Evolutionary conservation across 352 stramenopile species (phyloP).

Genomic region (Stramenopiles sp.): DNA sequence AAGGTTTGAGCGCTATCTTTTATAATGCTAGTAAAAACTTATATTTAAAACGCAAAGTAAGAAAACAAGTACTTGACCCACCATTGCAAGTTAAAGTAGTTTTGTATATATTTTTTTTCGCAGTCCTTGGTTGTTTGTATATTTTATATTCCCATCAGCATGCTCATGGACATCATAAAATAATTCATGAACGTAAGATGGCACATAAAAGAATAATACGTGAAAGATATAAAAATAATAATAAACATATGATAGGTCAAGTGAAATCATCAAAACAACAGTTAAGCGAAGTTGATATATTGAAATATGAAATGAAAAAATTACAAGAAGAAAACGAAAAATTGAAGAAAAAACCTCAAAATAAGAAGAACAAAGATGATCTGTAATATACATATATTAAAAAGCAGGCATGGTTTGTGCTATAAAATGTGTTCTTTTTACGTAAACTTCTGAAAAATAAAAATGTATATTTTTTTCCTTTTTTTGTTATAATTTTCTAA

Average conservation of each 20-base stretch:
- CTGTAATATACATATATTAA: no score
- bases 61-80: background rate
- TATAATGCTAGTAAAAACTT: background rate
- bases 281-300: background rate
- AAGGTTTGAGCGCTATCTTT: background rate
- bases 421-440: no score
- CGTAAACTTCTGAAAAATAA: no score
- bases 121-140: background rate
- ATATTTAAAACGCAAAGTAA: background rate
- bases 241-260: background rate
- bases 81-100: background rate
- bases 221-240: background rate
- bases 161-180: background rate
- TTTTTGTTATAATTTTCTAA: no score
- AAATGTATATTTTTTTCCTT: no score
- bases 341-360: no score
- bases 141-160: background rate
- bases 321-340: constrained; percentile 7
- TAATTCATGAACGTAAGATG: background rate
- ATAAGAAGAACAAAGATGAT: no score
- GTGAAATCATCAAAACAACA: background rate
- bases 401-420: no score
- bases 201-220: background rate
- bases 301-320: background rate
- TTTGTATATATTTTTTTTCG: constrained; percentile 3